Evolutionary conservation across 2,329 filamentous ascomycete species (phyloP).

Genomic region (Penicillium sp.): DNA sequence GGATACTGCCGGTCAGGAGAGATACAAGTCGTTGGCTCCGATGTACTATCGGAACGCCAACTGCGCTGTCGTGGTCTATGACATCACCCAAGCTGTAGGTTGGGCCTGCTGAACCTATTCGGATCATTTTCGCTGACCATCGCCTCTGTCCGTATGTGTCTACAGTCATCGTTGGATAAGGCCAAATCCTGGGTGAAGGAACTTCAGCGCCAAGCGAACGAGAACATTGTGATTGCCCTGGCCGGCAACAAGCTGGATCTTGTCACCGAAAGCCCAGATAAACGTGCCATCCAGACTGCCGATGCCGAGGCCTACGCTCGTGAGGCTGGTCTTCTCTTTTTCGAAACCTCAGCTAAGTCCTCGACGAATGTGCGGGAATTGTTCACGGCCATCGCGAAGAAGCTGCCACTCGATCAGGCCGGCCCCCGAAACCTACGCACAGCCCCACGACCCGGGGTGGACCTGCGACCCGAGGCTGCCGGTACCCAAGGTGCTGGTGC

Average conservation of each 20-base stretch:
- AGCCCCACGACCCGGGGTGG: constrained; percentile 66
- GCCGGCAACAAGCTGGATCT: constrained; percentile 98
- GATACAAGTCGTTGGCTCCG: constrained; percentile 97
- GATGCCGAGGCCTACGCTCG: constrained; percentile 95
- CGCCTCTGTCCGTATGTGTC: constrained; percentile 8
- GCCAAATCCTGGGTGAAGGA: constrained; percentile 99
- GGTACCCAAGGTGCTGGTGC: constrained; percentile 61
- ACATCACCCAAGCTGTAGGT: constrained; percentile 97
- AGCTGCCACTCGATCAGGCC: constrained; percentile 91
- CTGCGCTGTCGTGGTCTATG: constrained; percentile 98
- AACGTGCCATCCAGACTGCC: constrained; percentile 84
- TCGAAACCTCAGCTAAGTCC: constrained; percentile 97
- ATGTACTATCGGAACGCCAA: constrained; percentile 99
- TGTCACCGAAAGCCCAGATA: constrained; percentile 91
- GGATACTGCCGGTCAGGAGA: constrained; percentile 97
- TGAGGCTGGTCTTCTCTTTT: constrained; percentile 93
- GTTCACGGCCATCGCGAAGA: constrained; percentile 97
- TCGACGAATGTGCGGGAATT: constrained; percentile 93
- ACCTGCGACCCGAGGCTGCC: constrained; percentile 66
- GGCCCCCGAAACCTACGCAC: constrained; percentile 83
- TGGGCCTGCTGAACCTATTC: constrained; percentile 3
- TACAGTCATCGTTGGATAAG: constrained; percentile 92
- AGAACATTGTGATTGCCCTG: constrained; percentile 98
- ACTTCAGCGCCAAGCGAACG: constrained; percentile 96
- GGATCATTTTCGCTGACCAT: constrained; percentile 23